These are phyloP conservation scores for Xanthoconium separans DNA, from an alignment of 1,284 basidiomycete genomes.

Conservation along the genomic window DNA sequence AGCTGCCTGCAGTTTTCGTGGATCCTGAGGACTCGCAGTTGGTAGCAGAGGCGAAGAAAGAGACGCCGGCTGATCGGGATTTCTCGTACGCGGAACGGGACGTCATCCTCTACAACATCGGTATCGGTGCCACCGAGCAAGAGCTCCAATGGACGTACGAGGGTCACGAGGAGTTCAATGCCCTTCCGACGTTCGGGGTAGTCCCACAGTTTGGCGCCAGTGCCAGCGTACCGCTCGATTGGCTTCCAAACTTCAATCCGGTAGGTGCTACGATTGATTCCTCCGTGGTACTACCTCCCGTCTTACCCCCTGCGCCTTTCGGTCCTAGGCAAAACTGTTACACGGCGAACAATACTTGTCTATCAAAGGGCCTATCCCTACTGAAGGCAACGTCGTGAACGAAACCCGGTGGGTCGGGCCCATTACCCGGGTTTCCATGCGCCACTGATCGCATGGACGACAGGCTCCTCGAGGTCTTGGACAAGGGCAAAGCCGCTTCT, in stretches of 20 bases:
- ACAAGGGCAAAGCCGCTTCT: slow-evolving; percentile 92
- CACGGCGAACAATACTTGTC: slow-evolving; percentile 83
- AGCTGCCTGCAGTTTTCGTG: slow-evolving; percentile 51
- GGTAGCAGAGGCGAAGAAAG: slow-evolving; percentile 82
- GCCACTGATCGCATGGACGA: slow-evolving; percentile 1
- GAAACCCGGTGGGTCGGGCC: slow-evolving; percentile 55
- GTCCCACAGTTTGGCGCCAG: slow-evolving; percentile 88
- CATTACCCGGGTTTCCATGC: background rate
- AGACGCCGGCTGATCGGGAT: slow-evolving; percentile 51
- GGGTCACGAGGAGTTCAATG: slow-evolving; percentile 82
- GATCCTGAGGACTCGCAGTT: slow-evolving; percentile 86
- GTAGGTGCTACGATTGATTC: slow-evolving; percentile 41
- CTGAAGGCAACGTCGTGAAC: slow-evolving; percentile 81
- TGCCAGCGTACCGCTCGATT: slow-evolving; percentile 68
- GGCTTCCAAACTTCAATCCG: slow-evolving; percentile 93
- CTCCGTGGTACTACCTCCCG: background rate
- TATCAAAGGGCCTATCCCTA: slow-evolving; percentile 88
- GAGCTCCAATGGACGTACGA: slow-evolving; percentile 94
- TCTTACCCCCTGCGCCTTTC: background rate
- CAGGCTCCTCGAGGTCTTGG: slow-evolving; percentile 77
- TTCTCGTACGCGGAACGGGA: slow-evolving; percentile 87
- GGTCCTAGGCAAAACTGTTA: slow-evolving; percentile 55
- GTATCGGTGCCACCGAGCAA: slow-evolving; percentile 91
- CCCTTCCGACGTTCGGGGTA: slow-evolving; percentile 93
- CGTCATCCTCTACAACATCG: slow-evolving; percentile 94